A percentile compares a stretch with the other conserved stretches of the same genome.
Conservation (phyloP, 148 eudicot species). For the Rhododendron kiyosumense region DNA sequence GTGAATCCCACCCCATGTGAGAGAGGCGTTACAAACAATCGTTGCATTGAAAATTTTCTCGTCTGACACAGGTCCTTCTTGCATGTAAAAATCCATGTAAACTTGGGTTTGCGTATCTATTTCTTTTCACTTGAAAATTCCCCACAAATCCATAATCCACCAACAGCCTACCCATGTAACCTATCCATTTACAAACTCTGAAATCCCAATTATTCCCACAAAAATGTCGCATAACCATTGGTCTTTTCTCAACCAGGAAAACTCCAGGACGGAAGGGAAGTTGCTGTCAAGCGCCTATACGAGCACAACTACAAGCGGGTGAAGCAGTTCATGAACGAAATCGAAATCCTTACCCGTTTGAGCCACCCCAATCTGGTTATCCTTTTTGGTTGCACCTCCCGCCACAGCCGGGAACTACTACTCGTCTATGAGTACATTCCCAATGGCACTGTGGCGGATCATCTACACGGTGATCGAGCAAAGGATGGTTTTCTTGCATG, state of each 20-base stretch:
- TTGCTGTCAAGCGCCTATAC: conserved; percentile 62
- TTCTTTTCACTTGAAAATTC: neutral
- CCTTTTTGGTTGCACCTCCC: conserved; percentile 64
- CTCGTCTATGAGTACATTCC: conserved; percentile 60
- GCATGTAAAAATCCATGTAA: neutral
- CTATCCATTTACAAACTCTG: neutral
- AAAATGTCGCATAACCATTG: neutral
- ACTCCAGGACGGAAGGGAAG: conserved; percentile 55
- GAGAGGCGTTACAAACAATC: too few species aligned
- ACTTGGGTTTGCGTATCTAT: neutral
- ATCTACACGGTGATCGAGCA: conserved; percentile 14
- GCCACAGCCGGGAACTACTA: conserved; percentile 47
- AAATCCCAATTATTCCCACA: neutral
- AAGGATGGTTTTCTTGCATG: conserved; percentile 16
- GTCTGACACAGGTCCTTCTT: neutral
- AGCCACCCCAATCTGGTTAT: conserved; percentile 58
- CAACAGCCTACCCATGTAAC: neutral
- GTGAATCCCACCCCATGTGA: too few species aligned
- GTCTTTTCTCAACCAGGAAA: conserved; percentile 29
- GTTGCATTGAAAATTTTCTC: too few species aligned
- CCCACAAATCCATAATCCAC: neutral
- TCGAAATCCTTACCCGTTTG: neutral
- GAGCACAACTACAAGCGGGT: conserved; percentile 17
- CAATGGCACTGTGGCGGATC: conserved; percentile 51
- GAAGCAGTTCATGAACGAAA: conserved; percentile 7